Conservation (phyloP, 2,329 filamentous ascomycete genomes). For the Colletotrichum eleusines region DNA sequence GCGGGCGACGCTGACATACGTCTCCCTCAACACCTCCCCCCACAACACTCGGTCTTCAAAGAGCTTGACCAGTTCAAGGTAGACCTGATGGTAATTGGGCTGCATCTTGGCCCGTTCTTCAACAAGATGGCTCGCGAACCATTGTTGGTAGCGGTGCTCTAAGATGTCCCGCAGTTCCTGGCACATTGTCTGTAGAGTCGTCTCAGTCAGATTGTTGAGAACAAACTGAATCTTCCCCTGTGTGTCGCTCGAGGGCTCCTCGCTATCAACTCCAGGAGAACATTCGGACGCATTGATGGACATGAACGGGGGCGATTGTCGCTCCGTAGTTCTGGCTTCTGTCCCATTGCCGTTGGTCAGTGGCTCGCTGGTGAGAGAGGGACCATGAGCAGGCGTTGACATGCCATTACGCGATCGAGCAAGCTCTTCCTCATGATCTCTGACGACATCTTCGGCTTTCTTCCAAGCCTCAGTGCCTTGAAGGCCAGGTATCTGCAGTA, state of each 20-base stretch:
- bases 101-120: slow-evolving; percentile 97
- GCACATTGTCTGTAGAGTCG: slow-evolving; percentile 87
- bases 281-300: slow-evolving; percentile 83
- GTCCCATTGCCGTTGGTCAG: slow-evolving; percentile 79
- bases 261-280: slow-evolving; percentile 72
- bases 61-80: slow-evolving; percentile 87
- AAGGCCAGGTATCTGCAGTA: slow-evolving; percentile 84
- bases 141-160: slow-evolving; percentile 86
- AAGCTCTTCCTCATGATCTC: slow-evolving; percentile 72
- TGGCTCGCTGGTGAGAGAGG: slow-evolving; percentile 58
- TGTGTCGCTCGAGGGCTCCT: slow-evolving; percentile 85
- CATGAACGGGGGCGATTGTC: slow-evolving; percentile 77
- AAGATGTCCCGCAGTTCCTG: slow-evolving; percentile 83
- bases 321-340: slow-evolving; percentile 69
- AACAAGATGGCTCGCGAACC: slow-evolving; percentile 96
- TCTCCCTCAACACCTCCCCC: slow-evolving; percentile 92
- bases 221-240: slow-evolving; percentile 97
- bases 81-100: slow-evolving; percentile 94
- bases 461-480: slow-evolving; percentile 87
- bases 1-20: slow-evolving; percentile 85
- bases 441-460: slow-evolving; percentile 84
- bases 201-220: slow-evolving; percentile 94
- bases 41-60: slow-evolving; percentile 85
- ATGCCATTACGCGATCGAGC: slow-evolving; percentile 67
- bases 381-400: slow-evolving; percentile 50